phyloP scores from a whole-genome alignment of 208 protist genomes.

The Crithidia fasciculata region DNA sequence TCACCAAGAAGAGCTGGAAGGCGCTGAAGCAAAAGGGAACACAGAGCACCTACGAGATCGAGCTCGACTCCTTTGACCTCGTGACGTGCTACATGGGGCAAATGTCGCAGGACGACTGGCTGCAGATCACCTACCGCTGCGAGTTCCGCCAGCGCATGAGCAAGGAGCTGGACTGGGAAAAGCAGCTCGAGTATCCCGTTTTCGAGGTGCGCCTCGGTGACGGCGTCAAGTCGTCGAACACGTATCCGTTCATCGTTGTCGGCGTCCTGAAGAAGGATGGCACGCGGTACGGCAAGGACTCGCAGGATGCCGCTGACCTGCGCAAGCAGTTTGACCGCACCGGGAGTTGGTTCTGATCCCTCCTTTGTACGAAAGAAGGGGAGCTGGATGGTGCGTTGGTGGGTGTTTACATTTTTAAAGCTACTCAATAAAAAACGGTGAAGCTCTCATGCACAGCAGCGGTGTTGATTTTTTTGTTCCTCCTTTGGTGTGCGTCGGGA shows the following conservation, averaged over 20 bases:
- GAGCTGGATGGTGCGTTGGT: not conserved
- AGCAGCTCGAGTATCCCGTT: slow-evolving; percentile 84
- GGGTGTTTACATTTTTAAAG: not conserved
- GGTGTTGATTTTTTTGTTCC: no score
- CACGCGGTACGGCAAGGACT: slow-evolving; percentile 90
- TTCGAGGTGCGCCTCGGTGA: slow-evolving; percentile 90
- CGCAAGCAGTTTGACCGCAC: slow-evolving; percentile 91
- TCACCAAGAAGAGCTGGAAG: slow-evolving; percentile 90
- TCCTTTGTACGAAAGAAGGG: not conserved
- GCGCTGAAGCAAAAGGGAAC: slow-evolving; percentile 69
- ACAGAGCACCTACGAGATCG: slow-evolving; percentile 80
- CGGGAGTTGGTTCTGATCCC: slow-evolving; percentile 78
- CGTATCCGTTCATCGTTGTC: slow-evolving; percentile 87
- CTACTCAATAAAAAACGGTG: not conserved
- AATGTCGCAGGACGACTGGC: slow-evolving; percentile 91
- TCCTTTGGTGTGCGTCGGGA: no score
- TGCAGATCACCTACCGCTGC: slow-evolving; percentile 89
- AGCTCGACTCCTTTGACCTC: slow-evolving; percentile 84
- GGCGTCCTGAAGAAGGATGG: slow-evolving; percentile 88
- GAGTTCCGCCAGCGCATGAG: slow-evolving; percentile 77
- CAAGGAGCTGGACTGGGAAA: slow-evolving; percentile 70
- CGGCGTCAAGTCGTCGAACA: slow-evolving; percentile 73
- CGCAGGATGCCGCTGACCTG: slow-evolving; percentile 85
- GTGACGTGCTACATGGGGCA: slow-evolving; percentile 92
- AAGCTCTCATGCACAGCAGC: no score